phyloP scores from a whole-genome alignment of 495 filamentous ascomycete genomes.

The Hyaloscypha finlandica region DNA sequence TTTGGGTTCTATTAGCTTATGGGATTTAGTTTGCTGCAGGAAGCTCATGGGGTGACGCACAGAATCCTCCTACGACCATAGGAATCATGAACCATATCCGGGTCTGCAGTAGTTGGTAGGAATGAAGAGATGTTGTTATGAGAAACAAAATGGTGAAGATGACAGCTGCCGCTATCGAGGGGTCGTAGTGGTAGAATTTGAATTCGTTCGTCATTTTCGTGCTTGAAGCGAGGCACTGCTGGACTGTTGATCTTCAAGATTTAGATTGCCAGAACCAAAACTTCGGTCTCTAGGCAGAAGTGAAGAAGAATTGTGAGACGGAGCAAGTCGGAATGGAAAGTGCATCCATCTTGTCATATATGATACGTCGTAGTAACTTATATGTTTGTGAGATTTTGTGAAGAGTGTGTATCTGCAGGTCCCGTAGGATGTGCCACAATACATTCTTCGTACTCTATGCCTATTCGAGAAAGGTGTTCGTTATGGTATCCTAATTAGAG shows the following conservation, averaged over 20 bases:
- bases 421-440: too few relatives aligned
- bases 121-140: slow-evolving; percentile 45
- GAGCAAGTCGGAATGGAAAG: too few relatives aligned
- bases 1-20: not conserved
- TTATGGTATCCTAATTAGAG: not conserved
- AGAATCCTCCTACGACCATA: slow-evolving; percentile 54
- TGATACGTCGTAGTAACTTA: not conserved
- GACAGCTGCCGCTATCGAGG: slow-evolving; percentile 48
- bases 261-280: not conserved
- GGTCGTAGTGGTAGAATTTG: slow-evolving; percentile 42
- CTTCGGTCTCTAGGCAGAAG: not conserved
- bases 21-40: not conserved
- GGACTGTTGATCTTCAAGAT: not conserved
- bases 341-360: too few relatives aligned
- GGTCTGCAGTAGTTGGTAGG: slow-evolving; percentile 46
- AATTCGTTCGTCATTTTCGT: slow-evolving; percentile 16
- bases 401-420: too few relatives aligned
- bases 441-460: slow-evolving; percentile 3
- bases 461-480: not conserved
- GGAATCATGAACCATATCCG: slow-evolving; percentile 61
- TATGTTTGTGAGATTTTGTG: not conserved
- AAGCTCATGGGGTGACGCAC: slow-evolving; percentile 39
- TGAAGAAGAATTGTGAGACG: too few relatives aligned
- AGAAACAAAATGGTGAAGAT: slow-evolving; percentile 53
- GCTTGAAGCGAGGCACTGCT: not conserved